Evolutionary conservation across 768 basidiomycete genomes (phyloP).

Genomic region (Boletus patriciae): DNA sequence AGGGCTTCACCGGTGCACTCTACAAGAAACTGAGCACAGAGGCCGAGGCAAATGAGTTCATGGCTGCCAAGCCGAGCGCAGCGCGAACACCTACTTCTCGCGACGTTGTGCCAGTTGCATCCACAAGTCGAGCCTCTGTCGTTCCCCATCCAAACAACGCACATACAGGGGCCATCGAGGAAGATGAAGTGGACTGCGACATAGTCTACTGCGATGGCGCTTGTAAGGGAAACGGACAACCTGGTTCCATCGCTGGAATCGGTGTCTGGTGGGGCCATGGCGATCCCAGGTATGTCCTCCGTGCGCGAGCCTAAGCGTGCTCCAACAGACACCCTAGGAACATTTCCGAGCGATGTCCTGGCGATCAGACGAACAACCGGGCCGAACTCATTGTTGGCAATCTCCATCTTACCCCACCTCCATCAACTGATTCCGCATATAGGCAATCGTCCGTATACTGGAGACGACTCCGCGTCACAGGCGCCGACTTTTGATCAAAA

Average conservation of each 20-base stretch:
- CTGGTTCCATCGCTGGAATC: conserved; percentile 68
- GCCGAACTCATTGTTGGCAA: conserved; percentile 76
- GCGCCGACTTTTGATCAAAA: conserved; percentile 68
- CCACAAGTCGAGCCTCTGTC: conserved; percentile 27
- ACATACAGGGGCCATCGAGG: neutral
- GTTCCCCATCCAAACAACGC: neutral
- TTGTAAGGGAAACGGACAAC: conserved; percentile 77
- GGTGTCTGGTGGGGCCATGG: conserved; percentile 86
- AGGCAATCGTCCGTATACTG: conserved; percentile 85
- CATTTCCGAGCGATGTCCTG: conserved; percentile 77
- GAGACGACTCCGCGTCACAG: conserved; percentile 64
- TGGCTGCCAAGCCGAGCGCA: conserved; percentile 34
- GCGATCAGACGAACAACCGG: conserved; percentile 82
- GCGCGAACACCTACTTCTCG: conserved; percentile 9
- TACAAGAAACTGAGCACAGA: conserved; percentile 67
- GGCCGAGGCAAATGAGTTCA: conserved; percentile 60
- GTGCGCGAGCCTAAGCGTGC: neutral
- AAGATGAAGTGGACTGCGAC: conserved; percentile 34
- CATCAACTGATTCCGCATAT: conserved; percentile 30
- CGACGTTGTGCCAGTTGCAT: conserved; percentile 13
- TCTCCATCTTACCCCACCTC: conserved; percentile 23
- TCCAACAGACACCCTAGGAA: conserved; percentile 51
- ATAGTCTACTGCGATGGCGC: conserved; percentile 89
- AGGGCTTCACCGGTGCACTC: conserved; percentile 57
- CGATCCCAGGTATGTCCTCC: conserved; percentile 51